Conservation (phyloP, 2,329 filamentous ascomycete genomes). For the Lachnellula suecica region DNA sequence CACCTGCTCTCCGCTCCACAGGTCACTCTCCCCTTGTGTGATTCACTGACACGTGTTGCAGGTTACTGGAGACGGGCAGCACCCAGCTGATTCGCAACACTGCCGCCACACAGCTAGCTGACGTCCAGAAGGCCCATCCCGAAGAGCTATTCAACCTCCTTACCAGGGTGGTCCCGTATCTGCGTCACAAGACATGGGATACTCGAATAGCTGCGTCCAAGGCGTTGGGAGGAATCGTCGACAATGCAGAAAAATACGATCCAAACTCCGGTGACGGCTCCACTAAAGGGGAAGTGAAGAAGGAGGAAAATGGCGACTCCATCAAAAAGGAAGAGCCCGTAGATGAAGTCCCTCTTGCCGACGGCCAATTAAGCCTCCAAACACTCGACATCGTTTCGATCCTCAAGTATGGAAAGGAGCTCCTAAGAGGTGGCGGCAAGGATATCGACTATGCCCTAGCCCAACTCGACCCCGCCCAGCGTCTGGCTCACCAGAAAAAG, state of each 20-base stretch:
- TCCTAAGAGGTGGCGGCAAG: conserved; percentile 78
- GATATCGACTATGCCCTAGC: conserved; percentile 84
- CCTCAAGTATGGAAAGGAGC: conserved; percentile 77
- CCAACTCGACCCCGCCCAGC: conserved; percentile 75
- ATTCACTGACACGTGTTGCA: conserved; percentile 38
- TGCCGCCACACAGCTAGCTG: conserved; percentile 92
- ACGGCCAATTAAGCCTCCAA: conserved; percentile 67
- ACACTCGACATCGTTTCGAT: conserved; percentile 77
- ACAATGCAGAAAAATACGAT: conserved; percentile 84
- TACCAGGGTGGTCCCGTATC: conserved; percentile 90
- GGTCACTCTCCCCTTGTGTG: background rate
- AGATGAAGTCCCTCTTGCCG: conserved; percentile 40
- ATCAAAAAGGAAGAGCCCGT: conserved; percentile 62
- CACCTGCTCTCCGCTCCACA: background rate
- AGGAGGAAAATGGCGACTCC: conserved; percentile 37
- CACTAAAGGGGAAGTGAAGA: conserved; percentile 43
- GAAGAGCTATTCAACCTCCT: conserved; percentile 97
- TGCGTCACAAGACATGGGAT: conserved; percentile 95
- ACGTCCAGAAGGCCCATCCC: conserved; percentile 97
- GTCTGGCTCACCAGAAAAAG: conserved; percentile 86
- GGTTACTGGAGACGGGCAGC: conserved; percentile 94
- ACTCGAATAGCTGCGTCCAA: conserved; percentile 91
- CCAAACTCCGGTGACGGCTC: conserved; percentile 74
- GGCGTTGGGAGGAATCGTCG: conserved; percentile 89
- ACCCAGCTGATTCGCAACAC: conserved; percentile 95